phyloP scores from a whole-genome alignment of 2,329 filamentous ascomycete species.

The Colletotrichum orchidophilum region DNA sequence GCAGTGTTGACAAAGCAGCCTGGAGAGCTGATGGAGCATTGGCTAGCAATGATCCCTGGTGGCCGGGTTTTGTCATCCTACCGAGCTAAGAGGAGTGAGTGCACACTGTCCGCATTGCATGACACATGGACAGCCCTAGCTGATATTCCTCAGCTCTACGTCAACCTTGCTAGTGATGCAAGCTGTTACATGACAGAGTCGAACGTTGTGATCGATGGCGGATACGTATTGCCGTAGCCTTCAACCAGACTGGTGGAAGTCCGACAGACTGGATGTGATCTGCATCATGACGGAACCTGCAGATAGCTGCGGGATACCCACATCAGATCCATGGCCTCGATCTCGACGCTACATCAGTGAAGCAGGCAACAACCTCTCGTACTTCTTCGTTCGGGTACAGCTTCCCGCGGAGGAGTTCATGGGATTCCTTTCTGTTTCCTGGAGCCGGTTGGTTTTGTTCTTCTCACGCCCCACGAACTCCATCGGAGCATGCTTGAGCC shows the following conservation, averaged over 20 bases:
- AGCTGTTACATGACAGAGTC: not conserved
- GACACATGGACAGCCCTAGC: not conserved
- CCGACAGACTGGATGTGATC: not conserved
- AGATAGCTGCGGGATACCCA: not conserved
- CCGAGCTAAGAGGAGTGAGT: not conserved
- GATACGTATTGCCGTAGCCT: not conserved
- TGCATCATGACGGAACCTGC: not conserved
- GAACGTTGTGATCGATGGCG: too few relatives aligned
- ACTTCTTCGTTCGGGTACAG: not conserved
- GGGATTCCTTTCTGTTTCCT: not conserved
- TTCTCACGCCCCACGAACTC: not conserved
- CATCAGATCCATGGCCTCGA: not conserved
- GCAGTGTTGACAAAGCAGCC: not conserved
- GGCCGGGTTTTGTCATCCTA: constrained; percentile 4
- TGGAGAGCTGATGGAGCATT: not conserved
- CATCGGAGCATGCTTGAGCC: not conserved
- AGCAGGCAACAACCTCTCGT: not conserved
- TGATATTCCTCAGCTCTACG: not conserved
- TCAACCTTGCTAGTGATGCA: not conserved
- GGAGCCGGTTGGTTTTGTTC: not conserved
- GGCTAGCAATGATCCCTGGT: not conserved
- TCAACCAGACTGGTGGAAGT: not conserved
- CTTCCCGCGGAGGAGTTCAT: not conserved
- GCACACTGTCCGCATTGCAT: not conserved
- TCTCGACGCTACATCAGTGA: not conserved